These are phyloP conservation scores for Mycena kentingensis DNA, from an alignment of 768 basidiomycete genomes.

Conservation along the genomic window DNA sequence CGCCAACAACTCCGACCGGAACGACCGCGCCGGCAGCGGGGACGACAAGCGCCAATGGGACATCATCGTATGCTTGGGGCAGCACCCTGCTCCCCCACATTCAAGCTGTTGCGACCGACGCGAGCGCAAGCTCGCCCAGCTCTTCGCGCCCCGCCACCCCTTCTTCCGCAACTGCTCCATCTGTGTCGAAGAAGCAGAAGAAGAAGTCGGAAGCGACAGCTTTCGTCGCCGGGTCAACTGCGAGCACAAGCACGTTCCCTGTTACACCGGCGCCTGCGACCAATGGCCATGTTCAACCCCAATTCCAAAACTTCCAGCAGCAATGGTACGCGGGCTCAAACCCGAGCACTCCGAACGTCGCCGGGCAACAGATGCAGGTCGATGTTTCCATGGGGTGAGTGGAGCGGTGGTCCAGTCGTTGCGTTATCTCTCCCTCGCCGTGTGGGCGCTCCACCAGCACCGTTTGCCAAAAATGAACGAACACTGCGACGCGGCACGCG, in stretches of 20 bases:
- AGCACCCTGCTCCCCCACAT: conserved; percentile 24
- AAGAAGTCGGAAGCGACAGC: not conserved
- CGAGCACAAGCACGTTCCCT: not conserved
- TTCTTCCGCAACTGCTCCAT: not conserved
- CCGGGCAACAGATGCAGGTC: not conserved
- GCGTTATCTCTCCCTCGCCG: not conserved
- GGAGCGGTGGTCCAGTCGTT: not conserved
- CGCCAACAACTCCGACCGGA: conserved; percentile 2
- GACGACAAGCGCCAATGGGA: too few species aligned
- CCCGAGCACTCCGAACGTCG: not conserved
- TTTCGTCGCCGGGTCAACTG: not conserved
- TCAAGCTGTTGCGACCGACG: conserved; percentile 15
- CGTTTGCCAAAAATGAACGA: too few species aligned
- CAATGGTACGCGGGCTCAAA: not conserved
- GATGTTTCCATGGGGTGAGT: not conserved
- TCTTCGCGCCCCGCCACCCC: not conserved
- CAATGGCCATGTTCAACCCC: not conserved
- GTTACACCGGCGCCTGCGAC: not conserved
- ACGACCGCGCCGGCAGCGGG: too few species aligned
- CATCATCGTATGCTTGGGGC: conserved; percentile 19
- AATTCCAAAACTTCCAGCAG: not conserved
- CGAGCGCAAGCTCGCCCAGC: not conserved
- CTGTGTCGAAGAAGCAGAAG: not conserved
- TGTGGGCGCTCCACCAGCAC: not conserved
- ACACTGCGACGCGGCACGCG: too few species aligned